Base-by-base conservation (phyloP, 768 basidiomycete species). In the Suillus cothurnatus region DNA sequence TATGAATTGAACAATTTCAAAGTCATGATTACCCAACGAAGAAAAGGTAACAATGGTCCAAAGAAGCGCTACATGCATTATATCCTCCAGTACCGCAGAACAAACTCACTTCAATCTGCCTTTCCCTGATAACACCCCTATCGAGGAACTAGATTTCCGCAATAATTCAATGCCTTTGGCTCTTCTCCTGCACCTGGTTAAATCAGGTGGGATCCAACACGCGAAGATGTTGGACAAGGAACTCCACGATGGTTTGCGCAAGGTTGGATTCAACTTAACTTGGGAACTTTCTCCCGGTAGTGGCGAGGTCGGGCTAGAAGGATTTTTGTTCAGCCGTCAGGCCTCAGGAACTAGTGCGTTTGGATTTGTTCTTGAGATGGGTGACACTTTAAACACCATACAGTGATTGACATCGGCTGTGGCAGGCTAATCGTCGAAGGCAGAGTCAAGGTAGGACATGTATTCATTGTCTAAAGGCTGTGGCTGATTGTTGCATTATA, bases 401-500 rank as follows among this genome's bases (percentile, higher is more conserved):
- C 21, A 55, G 53, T 55, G 53, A 11, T 55, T 32, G 53, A 55
- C 19, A 82, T 34, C n/a, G 53, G 53, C 19, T 55, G 31, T n/a
- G 53, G 53, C 14, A 21, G 34, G 21, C 32, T 55, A 6, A 55
- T 55, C 17, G 5, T 55, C 32, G 32, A 55, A n/a, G 53, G 53
- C 21, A 55, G 21, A 55, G 21, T 55, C 9, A 55, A 55, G 53
- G 53, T 34, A 55, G 21, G 53, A 55, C 6, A 21, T 45, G n/a
- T 36, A 12, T 34, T 36, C 21, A 14, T 56, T 36, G n/a, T 23
- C n/a, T n/a, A n/a, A 36, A 21, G n/a, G 21, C 14, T 32, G 14
- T 36, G n/a, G 9, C 32, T 17, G 21, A 56, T 34, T 34, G 12
- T 14, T 56, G 32, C 55, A 34, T 6, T 9, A 28, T n/a, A n/a